Evolutionary conservation across 2,329 filamentous ascomycete genomes (phyloP), one percentile per base, ranked within the genome.

Genomic region (Amauroascus niger): DNA sequence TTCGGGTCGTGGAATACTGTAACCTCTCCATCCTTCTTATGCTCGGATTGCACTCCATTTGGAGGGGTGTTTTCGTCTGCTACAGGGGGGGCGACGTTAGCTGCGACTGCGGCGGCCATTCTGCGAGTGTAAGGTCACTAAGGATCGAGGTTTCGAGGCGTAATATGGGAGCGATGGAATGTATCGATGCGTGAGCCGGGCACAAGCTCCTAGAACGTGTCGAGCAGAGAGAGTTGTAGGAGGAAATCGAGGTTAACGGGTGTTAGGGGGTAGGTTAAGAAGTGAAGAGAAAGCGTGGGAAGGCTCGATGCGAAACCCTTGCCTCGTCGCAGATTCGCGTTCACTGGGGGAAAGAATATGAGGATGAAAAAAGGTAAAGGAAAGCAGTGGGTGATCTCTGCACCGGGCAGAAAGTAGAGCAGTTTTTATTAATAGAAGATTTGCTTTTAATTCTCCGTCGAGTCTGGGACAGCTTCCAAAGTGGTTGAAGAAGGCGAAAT

Each of bases 1-100:
- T 96, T 87, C 64, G 93, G 86, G 75, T 97, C 89, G 70, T 98
- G 90, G 77, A 98, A 98, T 63, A 98, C 91, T 45, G 93, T 98
- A 65, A 95, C 79, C 49, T 86, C 77, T 68, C 90, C 84, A 60
- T 62, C 58, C 35, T 72, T 72, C 60, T 76, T 74, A 52, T 70
- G 71, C 51, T 65, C 65, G 45, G 67, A 67, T 50, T 77, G 76
- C 52, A 75, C 70, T 56, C 72, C 67, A 63, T 73, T 71, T 57
- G 76, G 74, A 54, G 76, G 73, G 56, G 76, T 67, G 66, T 79
- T 79, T 62, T 79, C 79, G 59, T 84, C 81, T 58, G 63, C 66
- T 56, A 67, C 64, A 48, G 66, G 61, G 58, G 57, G 52, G 56
- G 63, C 62, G 56, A 60, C 65, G 56, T 71, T 71, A 59, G 69